phyloP scores from a whole-genome alignment of 2,329 filamentous ascomycete genomes.

The Achaetomium macrosporum region DNA sequence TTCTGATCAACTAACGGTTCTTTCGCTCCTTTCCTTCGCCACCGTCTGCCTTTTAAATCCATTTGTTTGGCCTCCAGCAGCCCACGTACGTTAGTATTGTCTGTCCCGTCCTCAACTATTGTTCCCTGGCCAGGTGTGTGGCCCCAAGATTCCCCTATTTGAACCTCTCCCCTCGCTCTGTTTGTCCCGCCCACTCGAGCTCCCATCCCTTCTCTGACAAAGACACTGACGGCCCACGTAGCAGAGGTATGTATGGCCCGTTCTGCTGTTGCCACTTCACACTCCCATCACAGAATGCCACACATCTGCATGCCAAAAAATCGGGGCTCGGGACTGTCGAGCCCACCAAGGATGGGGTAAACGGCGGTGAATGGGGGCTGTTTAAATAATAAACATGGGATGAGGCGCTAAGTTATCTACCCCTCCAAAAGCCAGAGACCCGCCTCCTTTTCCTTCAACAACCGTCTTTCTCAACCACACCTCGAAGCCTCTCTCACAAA shows the following conservation, averaged over 20 bases:
- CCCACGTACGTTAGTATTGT: constrained; percentile 12
- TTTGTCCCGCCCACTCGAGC: background rate
- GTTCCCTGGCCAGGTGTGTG: constrained; percentile 5
- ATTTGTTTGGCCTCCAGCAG: constrained; percentile 3
- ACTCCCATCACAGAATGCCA: background rate
- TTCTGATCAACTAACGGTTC: background rate
- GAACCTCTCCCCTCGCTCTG: background rate
- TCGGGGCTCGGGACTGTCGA: constrained; percentile 9
- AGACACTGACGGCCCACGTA: background rate
- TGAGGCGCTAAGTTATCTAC: constrained; percentile 17
- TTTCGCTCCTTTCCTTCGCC: constrained; percentile 3
- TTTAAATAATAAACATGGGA: constrained; percentile 13
- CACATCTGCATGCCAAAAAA: constrained; percentile 11
- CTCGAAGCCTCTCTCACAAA: constrained; percentile 1
- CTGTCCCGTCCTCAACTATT: constrained; percentile 3
- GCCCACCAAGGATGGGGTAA: constrained; percentile 10
- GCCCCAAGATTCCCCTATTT: constrained; percentile 12
- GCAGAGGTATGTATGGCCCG: background rate
- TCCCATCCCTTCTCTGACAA: background rate
- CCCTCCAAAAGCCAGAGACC: constrained; percentile 18
- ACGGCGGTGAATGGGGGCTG: constrained; percentile 15
- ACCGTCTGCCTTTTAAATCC: constrained; percentile 1
- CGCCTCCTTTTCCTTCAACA: constrained; percentile 8
- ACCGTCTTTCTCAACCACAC: constrained; percentile 7
- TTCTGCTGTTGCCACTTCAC: background rate